These are phyloP conservation scores for Diaporthe velutina DNA, from an alignment of 2,329 filamentous ascomycete species.

Conservation along the genomic window DNA sequence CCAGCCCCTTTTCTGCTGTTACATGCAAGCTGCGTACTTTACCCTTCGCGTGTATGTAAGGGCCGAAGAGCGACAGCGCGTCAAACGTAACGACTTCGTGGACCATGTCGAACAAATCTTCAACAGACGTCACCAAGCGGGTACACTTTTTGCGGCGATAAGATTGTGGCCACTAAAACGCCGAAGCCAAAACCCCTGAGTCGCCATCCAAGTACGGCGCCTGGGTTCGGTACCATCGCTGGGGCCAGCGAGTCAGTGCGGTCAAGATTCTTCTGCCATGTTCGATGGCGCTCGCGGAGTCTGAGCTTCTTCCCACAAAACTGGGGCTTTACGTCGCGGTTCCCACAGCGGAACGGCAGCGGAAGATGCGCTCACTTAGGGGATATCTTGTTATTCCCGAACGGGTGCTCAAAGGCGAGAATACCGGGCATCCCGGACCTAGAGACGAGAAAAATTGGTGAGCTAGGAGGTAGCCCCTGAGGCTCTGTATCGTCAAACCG, in stretches of 20 bases:
- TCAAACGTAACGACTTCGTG: neutral
- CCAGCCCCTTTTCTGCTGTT: neutral
- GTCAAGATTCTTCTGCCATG: conserved; percentile 6
- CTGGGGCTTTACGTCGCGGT: neutral
- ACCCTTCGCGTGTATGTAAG: neutral
- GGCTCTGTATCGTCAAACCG: neutral
- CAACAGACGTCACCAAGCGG: conserved; percentile 18
- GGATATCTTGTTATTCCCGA: neutral
- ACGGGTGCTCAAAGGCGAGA: neutral
- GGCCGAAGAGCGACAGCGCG: conserved; percentile 11
- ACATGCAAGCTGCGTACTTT: neutral
- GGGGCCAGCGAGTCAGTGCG: neutral
- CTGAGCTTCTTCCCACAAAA: conserved; percentile 26
- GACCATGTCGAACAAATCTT: neutral
- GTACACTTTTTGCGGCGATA: conserved; percentile 9
- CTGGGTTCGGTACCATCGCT: neutral
- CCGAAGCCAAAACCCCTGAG: neutral
- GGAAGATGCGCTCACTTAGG: neutral
- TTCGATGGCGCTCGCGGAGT: neutral
- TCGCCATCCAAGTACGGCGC: neutral
- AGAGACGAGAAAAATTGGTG: neutral
- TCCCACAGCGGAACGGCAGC: conserved; percentile 19
- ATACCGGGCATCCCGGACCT: neutral
- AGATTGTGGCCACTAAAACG: neutral
- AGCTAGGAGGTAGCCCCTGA: conserved; percentile 2